Percentiles rank a stretch among this genome's conserved stretches.
phyloP scores from a whole-genome alignment of 139 green algal species.

The Marvania coccoides region DNA sequence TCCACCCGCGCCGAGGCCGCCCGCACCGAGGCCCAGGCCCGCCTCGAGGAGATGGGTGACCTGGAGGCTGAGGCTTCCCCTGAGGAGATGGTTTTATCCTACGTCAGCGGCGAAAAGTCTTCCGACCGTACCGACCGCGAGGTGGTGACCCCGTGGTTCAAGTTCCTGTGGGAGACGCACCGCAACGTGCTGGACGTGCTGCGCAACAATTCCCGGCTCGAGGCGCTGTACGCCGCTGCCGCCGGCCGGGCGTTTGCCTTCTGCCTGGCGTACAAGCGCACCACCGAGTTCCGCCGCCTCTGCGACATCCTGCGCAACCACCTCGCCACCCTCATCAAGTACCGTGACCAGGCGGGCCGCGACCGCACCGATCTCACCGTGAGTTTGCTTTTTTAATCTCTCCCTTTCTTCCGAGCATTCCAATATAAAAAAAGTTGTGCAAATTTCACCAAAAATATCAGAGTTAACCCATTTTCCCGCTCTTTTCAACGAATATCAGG shows the following conservation, averaged over 20 bases:
- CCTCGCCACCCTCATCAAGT: conserved; percentile 91
- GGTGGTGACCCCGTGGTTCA: conserved; percentile 98
- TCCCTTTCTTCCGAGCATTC: too few relatives aligned
- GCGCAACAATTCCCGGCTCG: conserved; percentile 95
- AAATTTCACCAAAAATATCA: too few relatives aligned
- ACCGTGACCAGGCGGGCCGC: conserved; percentile 64
- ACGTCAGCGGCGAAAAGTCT: conserved; percentile 89
- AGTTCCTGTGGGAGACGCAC: conserved; percentile 99
- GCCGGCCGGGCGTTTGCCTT: conserved; percentile 78
- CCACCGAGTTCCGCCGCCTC: conserved; percentile 93
- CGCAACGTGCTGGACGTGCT: conserved; percentile 88
- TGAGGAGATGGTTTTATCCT: conserved; percentile 96
- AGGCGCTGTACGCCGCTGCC: conserved; percentile 90
- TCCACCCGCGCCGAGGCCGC: conserved; percentile 85
- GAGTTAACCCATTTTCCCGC: too few relatives aligned
- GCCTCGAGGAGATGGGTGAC: conserved; percentile 78
- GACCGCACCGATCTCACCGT: conserved; percentile 86
- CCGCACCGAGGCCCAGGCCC: conserved; percentile 60
- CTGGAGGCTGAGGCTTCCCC: conserved; percentile 91
- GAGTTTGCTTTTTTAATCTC: too few relatives aligned
- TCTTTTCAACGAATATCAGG: too few relatives aligned
- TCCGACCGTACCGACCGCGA: conserved; percentile 92
- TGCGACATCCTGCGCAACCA: conserved; percentile 99
- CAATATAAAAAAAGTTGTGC: too few relatives aligned
- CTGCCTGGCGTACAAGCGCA: conserved; percentile 96